Conservation (phyloP, 768 basidiomycete species). For the Macrocybe gigantea region DNA sequence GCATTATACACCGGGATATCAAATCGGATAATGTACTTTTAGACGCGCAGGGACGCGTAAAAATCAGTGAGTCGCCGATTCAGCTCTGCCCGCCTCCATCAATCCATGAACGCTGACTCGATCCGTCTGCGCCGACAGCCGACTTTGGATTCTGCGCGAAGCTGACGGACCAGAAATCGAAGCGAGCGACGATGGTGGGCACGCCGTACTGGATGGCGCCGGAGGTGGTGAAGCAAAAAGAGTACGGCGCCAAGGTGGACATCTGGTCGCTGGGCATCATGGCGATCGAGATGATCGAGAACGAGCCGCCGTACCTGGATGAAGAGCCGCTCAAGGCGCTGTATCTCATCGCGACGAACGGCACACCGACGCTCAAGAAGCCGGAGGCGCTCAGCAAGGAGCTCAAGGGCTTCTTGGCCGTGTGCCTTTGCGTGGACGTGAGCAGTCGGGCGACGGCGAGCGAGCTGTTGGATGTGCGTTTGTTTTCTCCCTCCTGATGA, state of each 20-base stretch:
- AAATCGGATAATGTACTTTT: conserved; percentile 95
- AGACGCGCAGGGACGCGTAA: conserved; percentile 88
- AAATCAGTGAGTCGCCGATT: conserved; percentile 74
- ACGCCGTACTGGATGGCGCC: conserved; percentile 99
- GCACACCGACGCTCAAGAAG: conserved; percentile 95
- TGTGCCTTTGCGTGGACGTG: conserved; percentile 98
- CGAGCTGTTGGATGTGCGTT: conserved; percentile 75
- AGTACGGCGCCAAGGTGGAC: conserved; percentile 94
- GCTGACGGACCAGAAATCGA: conserved; percentile 92
- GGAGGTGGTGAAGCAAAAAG: conserved; percentile 97
- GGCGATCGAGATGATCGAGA: conserved; percentile 99
- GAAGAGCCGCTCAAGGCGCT: conserved; percentile 93
- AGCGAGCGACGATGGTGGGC: conserved; percentile 97
- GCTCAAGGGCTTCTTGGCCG: conserved; percentile 93
- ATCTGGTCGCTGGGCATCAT: conserved; percentile 98
- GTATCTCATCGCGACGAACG: conserved; percentile 96
- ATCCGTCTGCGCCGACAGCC: conserved; percentile 39
- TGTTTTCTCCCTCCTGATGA: conserved; percentile 2
- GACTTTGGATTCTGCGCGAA: conserved; percentile 98
- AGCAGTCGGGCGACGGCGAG: conserved; percentile 85
- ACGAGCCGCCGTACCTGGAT: conserved; percentile 92
- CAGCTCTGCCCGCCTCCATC: not conserved
- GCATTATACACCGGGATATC: conserved; percentile 96
- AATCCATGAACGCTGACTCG: conserved; percentile 1
- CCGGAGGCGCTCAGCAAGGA: conserved; percentile 89